Evolutionary conservation across 179 eudicot species (phyloP), one percentile per base, ranked within the genome.

Genomic region (Corrigiola litoralis): DNA sequence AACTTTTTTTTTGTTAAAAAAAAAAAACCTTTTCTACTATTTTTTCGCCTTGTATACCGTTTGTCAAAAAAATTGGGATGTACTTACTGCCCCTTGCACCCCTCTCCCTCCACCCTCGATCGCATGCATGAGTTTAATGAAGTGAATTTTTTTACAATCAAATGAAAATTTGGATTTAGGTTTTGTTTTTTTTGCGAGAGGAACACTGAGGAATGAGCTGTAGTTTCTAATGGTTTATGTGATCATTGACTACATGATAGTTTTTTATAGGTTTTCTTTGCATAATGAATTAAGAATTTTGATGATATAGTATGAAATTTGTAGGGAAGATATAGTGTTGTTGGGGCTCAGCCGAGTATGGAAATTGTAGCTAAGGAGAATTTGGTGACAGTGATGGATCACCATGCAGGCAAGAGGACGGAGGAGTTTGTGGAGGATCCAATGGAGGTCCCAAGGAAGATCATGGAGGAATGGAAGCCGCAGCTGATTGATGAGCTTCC

Each of bases 301-400:
- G 32, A 42, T 42, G 65, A 27, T 60, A n/a, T 42, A 8, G 21
- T 18, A 31, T 72, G 71, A 44, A 16, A n/a, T 56, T 54, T 47
- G 63, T 80, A 95, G 99, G 99, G 99, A 66, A 84, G 99, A 50
- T 95, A 85, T 72, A 95, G 99, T 82, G 91, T 95, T 48, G 76
- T 91, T 69, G 99, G 99, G 73, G 99, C 99, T 69, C 99, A 95
- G 61, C 99, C 99, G 9, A 77, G 85, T 33, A 84, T 95, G 95
- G 99, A 95, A 79, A 82, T 95, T 49, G 90, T 95, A 66, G 99
- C 99, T 2, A 95, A 91, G 74, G 96, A 86, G 83, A 86, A 86
- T 76, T 13, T 66, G 77, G 97, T 91, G 71, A 91, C 96, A 11
- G 74, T 91, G 59, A 80, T 95, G 85, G 96, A 95, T 69, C 99